Evolutionary conservation across 768 basidiomycete genomes (phyloP).

Genomic region (Suillus placidus): DNA sequence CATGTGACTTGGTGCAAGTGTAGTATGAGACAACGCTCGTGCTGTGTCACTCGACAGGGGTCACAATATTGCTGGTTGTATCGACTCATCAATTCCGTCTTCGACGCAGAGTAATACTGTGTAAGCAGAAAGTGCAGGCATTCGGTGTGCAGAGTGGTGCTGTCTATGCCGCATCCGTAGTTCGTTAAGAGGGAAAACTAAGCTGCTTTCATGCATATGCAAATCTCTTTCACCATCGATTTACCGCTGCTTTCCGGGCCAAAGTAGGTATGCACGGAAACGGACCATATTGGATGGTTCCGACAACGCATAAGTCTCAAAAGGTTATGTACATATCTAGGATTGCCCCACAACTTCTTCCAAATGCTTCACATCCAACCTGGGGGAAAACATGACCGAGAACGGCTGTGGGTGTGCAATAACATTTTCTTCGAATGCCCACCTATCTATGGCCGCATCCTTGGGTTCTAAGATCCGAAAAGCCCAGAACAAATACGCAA

Average conservation of each 20-base stretch:
- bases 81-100: background rate
- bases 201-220: background rate
- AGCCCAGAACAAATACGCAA: constrained; percentile 64
- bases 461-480: constrained; percentile 55
- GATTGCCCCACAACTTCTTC: constrained; percentile 5
- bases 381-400: constrained; percentile 51
- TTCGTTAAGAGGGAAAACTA: background rate
- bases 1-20: background rate
- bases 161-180: background rate
- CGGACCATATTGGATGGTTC: background rate
- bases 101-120: background rate
- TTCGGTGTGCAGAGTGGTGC: background rate
- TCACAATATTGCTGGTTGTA: background rate
- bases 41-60: background rate
- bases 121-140: background rate
- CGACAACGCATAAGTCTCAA: background rate
- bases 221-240: background rate
- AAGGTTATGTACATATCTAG: constrained; percentile 1
- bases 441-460: constrained; percentile 53
- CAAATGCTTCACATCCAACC: constrained; percentile 24
- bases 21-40: background rate
- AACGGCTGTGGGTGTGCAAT: constrained; percentile 61
- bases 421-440: constrained; percentile 58
- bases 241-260: background rate
- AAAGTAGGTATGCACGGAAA: background rate